phyloP scores from a whole-genome alignment of 306 rosid genomes.

The Cicer pinnatifidum region DNA sequence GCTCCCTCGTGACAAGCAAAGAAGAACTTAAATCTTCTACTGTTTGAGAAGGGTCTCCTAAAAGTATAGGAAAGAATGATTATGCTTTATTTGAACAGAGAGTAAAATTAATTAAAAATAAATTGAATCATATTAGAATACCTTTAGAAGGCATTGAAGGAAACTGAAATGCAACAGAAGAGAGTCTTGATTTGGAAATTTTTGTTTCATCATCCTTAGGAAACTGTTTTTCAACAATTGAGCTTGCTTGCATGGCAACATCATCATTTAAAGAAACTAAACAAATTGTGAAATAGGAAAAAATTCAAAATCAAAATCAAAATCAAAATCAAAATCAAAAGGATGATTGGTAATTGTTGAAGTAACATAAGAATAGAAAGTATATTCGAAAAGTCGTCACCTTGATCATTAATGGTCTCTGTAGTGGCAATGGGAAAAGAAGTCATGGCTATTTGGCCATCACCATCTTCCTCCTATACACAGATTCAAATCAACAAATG shows the following conservation, averaged over 20 bases:
- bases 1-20: neutral
- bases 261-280: neutral
- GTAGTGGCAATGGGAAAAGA: neutral
- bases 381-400: neutral
- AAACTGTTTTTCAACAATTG: neutral
- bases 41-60: neutral
- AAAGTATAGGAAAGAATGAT: neutral
- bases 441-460: neutral
- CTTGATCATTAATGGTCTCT: neutral
- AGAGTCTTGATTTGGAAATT: slow-evolving; percentile 1
- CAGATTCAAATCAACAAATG: neutral
- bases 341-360: neutral
- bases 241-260: neutral
- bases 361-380: neutral
- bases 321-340: neutral
- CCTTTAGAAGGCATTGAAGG: neutral
- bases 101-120: neutral
- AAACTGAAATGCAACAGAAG: neutral
- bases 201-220: neutral
- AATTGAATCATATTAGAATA: neutral
- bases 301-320: neutral
- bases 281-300: neutral
- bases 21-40: neutral
- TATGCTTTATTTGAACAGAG: neutral
- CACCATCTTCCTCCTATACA: slow-evolving; percentile 28